Conservation (phyloP, 176 grass and related monocot species). For the Ampelocalamus luodianensis region DNA sequence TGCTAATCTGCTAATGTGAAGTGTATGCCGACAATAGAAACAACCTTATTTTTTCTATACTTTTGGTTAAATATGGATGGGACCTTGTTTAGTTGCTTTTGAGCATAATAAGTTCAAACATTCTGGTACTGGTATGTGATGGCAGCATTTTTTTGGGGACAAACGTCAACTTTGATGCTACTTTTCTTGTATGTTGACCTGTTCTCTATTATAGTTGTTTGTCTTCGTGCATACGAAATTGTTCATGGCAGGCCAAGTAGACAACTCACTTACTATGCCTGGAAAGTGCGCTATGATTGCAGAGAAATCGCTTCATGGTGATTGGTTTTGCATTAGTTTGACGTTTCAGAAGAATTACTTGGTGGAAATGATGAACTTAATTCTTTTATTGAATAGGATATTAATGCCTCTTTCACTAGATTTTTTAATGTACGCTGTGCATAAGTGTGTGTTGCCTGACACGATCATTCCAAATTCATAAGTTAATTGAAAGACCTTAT, state of each 20-base stretch:
- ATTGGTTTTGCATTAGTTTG: background rate
- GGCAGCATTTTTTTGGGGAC: background rate
- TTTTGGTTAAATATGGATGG: background rate
- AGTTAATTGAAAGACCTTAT: background rate
- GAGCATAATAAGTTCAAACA: background rate
- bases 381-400: background rate
- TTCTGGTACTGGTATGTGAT: background rate
- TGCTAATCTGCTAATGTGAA: background rate
- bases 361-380: background rate
- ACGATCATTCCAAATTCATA: slow-evolving; percentile 24
- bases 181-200: background rate
- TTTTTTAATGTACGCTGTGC: background rate
- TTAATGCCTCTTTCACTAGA: slow-evolving; percentile 2
- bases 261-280: slow-evolving; percentile 13
- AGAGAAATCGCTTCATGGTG: background rate
- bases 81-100: background rate
- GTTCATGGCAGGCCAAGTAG: background rate
- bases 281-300: background rate
- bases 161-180: background rate
- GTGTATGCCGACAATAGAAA: background rate
- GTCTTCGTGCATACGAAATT: background rate
- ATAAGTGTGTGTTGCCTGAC: background rate
- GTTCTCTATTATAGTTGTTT: background rate
- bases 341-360: slow-evolving; percentile 5
- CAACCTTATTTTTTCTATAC: background rate